Percentiles rank a stretch among this genome's conserved stretches.
Conservation (phyloP, 306 rosid species). For the Medicago lupulina region DNA sequence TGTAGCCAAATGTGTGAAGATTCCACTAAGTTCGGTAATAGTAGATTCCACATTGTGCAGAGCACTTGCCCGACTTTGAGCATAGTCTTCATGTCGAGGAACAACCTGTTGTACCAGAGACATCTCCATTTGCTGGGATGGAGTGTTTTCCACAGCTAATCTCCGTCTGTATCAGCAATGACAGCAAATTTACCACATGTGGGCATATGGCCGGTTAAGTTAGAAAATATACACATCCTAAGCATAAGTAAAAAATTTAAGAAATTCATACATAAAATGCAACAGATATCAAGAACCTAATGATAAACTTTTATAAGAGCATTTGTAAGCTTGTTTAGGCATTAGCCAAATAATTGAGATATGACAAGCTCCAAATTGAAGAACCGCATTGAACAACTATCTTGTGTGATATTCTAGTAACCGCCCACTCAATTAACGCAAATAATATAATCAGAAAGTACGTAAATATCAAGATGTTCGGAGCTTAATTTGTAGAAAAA, state of each 20-base stretch:
- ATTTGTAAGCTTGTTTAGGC: slow-evolving; percentile 18
- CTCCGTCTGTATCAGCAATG: slow-evolving; percentile 71
- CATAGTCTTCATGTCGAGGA: slow-evolving; percentile 75
- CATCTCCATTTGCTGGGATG: slow-evolving; percentile 96
- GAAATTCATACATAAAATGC: slow-evolving; percentile 28
- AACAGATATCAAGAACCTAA: slow-evolving; percentile 21
- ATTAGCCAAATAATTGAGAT: neutral
- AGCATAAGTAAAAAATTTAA: slow-evolving; percentile 1
- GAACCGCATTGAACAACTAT: slow-evolving; percentile 23
- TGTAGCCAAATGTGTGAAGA: slow-evolving; percentile 89
- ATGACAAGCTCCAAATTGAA: slow-evolving; percentile 13
- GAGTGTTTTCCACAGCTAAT: slow-evolving; percentile 79
- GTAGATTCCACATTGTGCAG: slow-evolving; percentile 96
- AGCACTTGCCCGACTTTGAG: slow-evolving; percentile 75
- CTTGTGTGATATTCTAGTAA: slow-evolving; percentile 29
- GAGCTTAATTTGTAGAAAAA: slow-evolving; percentile 15
- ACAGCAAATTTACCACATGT: slow-evolving; percentile 45
- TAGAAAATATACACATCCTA: slow-evolving; percentile 26
- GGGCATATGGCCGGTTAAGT: slow-evolving; percentile 37
- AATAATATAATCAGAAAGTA: slow-evolving; percentile 5
- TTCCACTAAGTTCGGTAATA: slow-evolving; percentile 92
- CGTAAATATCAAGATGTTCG: neutral
- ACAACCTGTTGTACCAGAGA: slow-evolving; percentile 95
- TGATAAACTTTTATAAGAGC: slow-evolving; percentile 12
- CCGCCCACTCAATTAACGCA: neutral